phyloP scores from a whole-genome alignment of 2,329 filamentous ascomycete genomes.

The Pseudogymnoascus sp. region DNA sequence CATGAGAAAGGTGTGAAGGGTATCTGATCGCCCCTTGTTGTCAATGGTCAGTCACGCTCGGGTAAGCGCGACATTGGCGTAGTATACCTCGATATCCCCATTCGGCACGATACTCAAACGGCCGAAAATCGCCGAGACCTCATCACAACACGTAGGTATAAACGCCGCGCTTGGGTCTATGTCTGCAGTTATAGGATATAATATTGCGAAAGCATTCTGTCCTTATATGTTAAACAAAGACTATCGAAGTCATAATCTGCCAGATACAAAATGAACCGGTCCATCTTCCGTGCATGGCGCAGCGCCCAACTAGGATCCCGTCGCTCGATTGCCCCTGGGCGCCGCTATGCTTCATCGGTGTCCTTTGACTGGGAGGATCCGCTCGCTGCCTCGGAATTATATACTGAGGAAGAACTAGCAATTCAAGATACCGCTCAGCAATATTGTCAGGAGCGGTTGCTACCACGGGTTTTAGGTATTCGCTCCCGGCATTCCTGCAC shows the following conservation, averaged over 20 bases:
- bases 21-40: neutral
- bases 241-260: neutral
- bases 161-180: neutral
- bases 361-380: conserved; percentile 90
- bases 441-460: conserved; percentile 85
- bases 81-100: neutral
- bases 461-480: conserved; percentile 78
- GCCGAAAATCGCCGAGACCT: neutral
- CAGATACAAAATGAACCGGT: neutral
- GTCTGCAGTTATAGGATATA: neutral
- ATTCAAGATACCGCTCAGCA: conserved; percentile 84
- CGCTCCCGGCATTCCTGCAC: conserved; percentile 15
- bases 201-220: neutral
- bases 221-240: neutral
- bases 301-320: neutral
- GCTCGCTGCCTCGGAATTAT: conserved; percentile 63
- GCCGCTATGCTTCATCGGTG: conserved; percentile 22
- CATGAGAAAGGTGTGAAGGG: neutral
- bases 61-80: neutral
- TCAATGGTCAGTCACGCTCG: neutral
- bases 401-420: conserved; percentile 84
- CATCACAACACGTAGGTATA: neutral
- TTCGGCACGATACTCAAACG: neutral
- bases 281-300: neutral
- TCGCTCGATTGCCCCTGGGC: neutral